A percentile compares a stretch with the other conserved stretches of the same genome.
These are phyloP conservation scores for Colletotrichum simmondsii DNA, from an alignment of 2,329 filamentous ascomycete species.

Conservation along the genomic window DNA sequence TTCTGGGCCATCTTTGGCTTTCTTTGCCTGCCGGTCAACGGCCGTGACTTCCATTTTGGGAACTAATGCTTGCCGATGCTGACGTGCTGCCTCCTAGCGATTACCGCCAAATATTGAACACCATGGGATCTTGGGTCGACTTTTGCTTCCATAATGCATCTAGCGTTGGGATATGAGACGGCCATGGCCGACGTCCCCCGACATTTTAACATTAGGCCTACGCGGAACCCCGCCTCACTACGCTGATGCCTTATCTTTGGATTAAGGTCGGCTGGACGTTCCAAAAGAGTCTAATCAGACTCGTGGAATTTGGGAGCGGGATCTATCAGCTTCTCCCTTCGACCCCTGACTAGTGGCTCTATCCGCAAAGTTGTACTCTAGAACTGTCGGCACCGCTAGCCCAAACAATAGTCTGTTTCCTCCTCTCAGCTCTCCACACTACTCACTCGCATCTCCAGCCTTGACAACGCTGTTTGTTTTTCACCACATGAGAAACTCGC, in stretches of 20 bases:
- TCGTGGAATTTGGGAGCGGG: neutral
- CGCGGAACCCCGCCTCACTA: neutral
- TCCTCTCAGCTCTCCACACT: neutral
- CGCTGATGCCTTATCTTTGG: neutral
- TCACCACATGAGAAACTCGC: neutral
- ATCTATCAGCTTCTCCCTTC: neutral
- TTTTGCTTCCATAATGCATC: neutral
- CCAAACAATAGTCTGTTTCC: neutral
- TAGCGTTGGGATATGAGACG: constrained; percentile 6
- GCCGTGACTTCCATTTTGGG: neutral
- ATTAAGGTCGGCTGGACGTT: neutral
- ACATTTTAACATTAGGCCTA: neutral
- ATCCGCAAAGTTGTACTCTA: neutral
- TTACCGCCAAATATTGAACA: neutral
- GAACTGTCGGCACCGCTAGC: neutral
- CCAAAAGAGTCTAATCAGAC: neutral
- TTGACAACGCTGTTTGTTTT: neutral
- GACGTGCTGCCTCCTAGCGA: neutral
- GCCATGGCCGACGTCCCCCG: neutral
- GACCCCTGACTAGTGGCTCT: neutral
- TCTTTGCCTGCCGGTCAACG: neutral
- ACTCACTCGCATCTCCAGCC: neutral
- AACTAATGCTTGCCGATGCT: neutral
- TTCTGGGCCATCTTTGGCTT: neutral
- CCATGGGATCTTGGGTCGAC: neutral